Percentiles rank a stretch among this genome's conserved stretches.
Conservation (phyloP, 129 eudicot species). For the Cynara cardunculus region DNA sequence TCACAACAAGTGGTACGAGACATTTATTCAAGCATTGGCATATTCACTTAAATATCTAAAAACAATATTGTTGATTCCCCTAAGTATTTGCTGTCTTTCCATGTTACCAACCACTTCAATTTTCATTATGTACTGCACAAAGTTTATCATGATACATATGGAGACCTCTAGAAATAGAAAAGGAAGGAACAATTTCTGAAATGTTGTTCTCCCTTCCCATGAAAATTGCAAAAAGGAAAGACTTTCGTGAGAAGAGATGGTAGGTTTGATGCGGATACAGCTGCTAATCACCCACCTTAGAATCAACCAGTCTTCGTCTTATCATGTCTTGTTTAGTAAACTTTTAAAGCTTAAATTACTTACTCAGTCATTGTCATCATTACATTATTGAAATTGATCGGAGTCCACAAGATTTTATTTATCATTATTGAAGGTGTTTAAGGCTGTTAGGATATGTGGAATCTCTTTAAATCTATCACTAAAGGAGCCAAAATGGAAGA, state of each 20-base stretch:
- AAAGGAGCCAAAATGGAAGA: too few species aligned
- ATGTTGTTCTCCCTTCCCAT: not conserved
- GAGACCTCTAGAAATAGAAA: not conserved
- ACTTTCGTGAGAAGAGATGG: too few species aligned
- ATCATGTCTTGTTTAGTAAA: not conserved
- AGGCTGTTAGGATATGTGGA: too few species aligned
- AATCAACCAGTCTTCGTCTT: not conserved
- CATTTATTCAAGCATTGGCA: not conserved
- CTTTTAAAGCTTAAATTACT: not conserved
- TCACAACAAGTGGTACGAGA: not conserved
- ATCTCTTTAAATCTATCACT: too few species aligned
- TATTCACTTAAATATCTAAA: not conserved
- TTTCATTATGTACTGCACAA: not conserved
- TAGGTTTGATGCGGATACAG: too few species aligned
- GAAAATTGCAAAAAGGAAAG: not conserved
- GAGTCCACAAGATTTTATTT: too few species aligned
- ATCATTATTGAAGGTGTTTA: too few species aligned
- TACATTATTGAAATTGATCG: too few species aligned
- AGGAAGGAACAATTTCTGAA: not conserved
- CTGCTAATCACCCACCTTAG: too few species aligned
- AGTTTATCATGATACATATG: not conserved
- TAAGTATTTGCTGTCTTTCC: not conserved
- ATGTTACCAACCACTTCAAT: not conserved
- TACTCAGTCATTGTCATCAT: too few species aligned
- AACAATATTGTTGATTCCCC: not conserved